phyloP scores from a whole-genome alignment of 176 grass and related monocot species.

The Oryza nivara region DNA sequence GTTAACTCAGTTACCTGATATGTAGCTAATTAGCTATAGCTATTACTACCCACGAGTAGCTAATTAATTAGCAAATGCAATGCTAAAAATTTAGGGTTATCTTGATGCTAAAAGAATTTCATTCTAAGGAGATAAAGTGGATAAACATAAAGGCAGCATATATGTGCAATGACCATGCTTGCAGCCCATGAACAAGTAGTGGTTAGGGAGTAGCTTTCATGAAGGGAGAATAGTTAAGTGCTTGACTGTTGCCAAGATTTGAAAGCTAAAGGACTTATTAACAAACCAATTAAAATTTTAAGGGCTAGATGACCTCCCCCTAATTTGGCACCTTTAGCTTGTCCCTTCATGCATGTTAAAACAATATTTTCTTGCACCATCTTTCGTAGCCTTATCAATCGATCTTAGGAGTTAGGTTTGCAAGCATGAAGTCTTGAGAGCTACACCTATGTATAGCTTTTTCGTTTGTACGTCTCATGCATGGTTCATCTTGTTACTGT shows the following conservation, averaged over 20 bases:
- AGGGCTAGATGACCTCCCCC: slow-evolving; percentile 6
- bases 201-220: slow-evolving; percentile 58
- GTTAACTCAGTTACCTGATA: neutral
- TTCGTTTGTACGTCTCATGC: slow-evolving; percentile 26
- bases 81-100: slow-evolving; percentile 2
- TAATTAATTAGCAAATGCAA: neutral
- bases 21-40: neutral
- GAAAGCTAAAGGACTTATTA: slow-evolving; percentile 37
- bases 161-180: slow-evolving; percentile 19
- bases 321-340: slow-evolving; percentile 36
- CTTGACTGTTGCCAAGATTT: slow-evolving; percentile 49
- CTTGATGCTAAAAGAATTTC: neutral
- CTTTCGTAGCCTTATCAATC: slow-evolving; percentile 26
- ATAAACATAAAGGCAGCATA: slow-evolving; percentile 4
- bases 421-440: slow-evolving; percentile 40
- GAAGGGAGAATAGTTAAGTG: slow-evolving; percentile 43
- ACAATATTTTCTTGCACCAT: slow-evolving; percentile 42
- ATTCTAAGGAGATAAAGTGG: slow-evolving; percentile 35
- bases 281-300: slow-evolving; percentile 33
- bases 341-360: slow-evolving; percentile 15
- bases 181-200: slow-evolving; percentile 34
- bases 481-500: slow-evolving; percentile 37
- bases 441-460: slow-evolving; percentile 43
- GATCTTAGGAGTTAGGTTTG: slow-evolving; percentile 23
- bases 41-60: slow-evolving; percentile 1